Evolutionary conservation across 345 rosid species (phyloP).

Genomic region (Abelmoschus esculentus): DNA sequence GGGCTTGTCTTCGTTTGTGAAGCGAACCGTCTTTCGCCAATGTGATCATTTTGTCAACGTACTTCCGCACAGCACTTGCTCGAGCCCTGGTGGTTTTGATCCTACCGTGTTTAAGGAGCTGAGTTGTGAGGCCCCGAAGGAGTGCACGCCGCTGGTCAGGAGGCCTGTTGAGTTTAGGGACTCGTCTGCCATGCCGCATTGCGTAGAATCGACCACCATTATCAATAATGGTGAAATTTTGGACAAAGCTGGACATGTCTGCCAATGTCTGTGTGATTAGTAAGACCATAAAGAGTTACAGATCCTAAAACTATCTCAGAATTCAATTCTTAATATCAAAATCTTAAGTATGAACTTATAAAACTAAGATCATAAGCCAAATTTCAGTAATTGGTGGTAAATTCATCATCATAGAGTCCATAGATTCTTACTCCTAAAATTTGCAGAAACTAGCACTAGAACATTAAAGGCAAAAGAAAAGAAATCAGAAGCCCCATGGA

Average conservation of each 20-base stretch:
- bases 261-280: constrained; percentile 7
- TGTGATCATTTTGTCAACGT: constrained; percentile 86
- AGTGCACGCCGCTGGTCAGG: constrained; percentile 86
- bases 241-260: constrained; percentile 42
- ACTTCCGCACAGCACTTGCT: constrained; percentile 85
- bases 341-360: neutral
- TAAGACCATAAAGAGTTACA: neutral
- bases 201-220: constrained; percentile 61
- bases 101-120: constrained; percentile 81
- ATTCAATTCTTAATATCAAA: neutral
- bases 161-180: constrained; percentile 88
- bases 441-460: neutral
- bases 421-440: neutral
- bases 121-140: constrained; percentile 83
- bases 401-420: neutral
- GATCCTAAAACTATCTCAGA: neutral
- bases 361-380: neutral
- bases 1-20: constrained; percentile 84
- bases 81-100: constrained; percentile 86
- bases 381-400: neutral
- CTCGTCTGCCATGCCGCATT: constrained; percentile 80
- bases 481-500: neutral
- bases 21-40: constrained; percentile 83
- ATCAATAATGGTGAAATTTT: constrained; percentile 34
- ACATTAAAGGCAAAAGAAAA: neutral